phyloP scores from a whole-genome alignment of 164 flowering plant species.

The Pachysandra terminalis region DNA sequence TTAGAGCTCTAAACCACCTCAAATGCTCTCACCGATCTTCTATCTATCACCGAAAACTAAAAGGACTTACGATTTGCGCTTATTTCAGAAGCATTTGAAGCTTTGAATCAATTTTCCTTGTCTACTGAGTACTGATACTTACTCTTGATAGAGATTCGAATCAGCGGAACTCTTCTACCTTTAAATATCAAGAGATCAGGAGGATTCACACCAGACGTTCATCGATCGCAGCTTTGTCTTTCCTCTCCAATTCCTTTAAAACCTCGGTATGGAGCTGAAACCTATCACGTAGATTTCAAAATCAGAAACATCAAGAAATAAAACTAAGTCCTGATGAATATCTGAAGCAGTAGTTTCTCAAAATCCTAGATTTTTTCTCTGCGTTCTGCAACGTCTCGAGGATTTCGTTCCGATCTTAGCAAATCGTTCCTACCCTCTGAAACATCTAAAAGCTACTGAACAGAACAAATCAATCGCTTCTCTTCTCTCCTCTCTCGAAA shows the following conservation, averaged over 20 bases:
- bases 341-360: neutral
- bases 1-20: conserved; percentile 23
- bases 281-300: no score
- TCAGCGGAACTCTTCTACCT: conserved; percentile 4
- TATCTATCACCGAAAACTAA: conserved; percentile 2
- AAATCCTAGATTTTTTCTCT: conserved; percentile 10
- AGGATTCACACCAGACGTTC: conserved; percentile 1
- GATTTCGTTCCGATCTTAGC: neutral
- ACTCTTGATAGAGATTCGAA: no score
- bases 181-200: neutral
- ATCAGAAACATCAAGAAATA: conserved; percentile 1
- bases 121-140: no score
- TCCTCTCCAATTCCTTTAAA: neutral
- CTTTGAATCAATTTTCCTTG: neutral
- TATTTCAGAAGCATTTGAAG: neutral
- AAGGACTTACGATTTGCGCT: neutral
- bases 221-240: conserved; percentile 10
- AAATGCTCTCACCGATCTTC: conserved; percentile 12
- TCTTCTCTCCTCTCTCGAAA: neutral
- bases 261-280: neutral
- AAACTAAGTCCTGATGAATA: neutral
- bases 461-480: neutral
- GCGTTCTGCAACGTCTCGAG: neutral
- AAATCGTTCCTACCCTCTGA: conserved; percentile 18
- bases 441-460: conserved; percentile 8